Base-by-base conservation (phyloP, 306 rosid genomes). In the Inga laurina region DNA sequence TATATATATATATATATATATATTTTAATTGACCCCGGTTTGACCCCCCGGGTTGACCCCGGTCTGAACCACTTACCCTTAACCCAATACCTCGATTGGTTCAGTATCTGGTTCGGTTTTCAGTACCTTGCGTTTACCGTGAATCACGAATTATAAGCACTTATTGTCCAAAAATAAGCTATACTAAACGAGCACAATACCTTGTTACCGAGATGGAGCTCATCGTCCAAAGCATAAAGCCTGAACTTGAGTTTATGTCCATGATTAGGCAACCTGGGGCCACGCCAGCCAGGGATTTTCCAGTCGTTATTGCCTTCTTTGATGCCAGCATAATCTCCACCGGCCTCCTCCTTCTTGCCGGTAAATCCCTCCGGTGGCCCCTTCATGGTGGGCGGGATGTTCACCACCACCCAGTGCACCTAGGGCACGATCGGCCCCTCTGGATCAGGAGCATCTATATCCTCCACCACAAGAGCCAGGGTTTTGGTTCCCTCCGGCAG, bases 221-320 rank as follows among this genome's bases (percentile, higher is more conserved):
- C 85, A 32, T 88, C 85, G 54, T 93, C 98, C 88, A 93, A 90
- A 48, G 97, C 98, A 54, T 72, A 93, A n/a, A 95, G 91, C 87
- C 82, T 92, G 67, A 95, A 92, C 87, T 89, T 89, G 7, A 91
- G 77, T 48, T 92, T 87, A 66, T 95, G 97, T 4, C 94, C 97
- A 83, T 88, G 93, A 0, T 79, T 70, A 8, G 97, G 92, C 79
- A 92, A 30, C 85, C 83, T 84, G 0, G 97, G 95, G 2, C 91
- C 97, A 7, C 87, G 88, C 97, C 98, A 95, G 0, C 98, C 98
- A 0, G 97, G 92, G 2, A 84, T 70, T 81, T 95, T 95, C 80
- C 65, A 84, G 73, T 93, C 97, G 68, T 88, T 92, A 39, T 78
- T 14, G 4, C 98, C 98, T 78, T 95, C 98, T 66, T 90, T 82